A percentile compares a stretch with the other conserved stretches of the same genome.
Evolutionary conservation across 108 stramenopile species (phyloP).

Genomic region (Cyclostephanos tholiformis): DNA sequence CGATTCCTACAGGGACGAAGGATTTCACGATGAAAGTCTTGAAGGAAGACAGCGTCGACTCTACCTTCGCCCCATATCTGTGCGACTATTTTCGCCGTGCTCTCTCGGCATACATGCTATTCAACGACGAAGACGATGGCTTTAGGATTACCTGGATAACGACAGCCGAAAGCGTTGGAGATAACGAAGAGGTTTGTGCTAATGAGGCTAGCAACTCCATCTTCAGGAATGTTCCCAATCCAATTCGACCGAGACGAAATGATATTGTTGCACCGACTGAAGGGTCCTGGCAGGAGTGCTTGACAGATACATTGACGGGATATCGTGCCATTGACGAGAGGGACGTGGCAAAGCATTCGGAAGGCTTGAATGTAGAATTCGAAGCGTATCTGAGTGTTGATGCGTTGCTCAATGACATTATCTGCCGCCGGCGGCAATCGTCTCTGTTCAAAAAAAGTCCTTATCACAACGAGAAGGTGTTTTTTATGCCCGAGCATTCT

Average conservation of each 20-base stretch:
- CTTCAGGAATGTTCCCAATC: slow-evolving; percentile 1
- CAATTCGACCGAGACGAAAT: slow-evolving; percentile 28
- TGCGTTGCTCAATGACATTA: slow-evolving; percentile 54
- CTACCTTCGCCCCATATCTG: neutral
- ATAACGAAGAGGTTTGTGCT: neutral
- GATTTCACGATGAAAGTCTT: neutral
- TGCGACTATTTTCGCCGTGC: slow-evolving; percentile 15
- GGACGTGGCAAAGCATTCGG: neutral
- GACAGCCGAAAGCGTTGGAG: neutral
- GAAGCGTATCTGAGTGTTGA: slow-evolving; percentile 63
- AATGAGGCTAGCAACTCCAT: neutral
- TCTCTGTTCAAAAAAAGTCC: slow-evolving; percentile 32
- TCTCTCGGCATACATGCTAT: slow-evolving; percentile 57
- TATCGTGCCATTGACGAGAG: neutral
- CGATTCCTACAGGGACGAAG: slow-evolving; percentile 29
- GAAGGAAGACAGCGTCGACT: neutral
- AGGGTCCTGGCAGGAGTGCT: slow-evolving; percentile 40
- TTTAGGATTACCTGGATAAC: slow-evolving; percentile 72
- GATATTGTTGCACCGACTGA: slow-evolving; percentile 40
- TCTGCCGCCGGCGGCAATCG: slow-evolving; percentile 40
- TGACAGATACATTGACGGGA: slow-evolving; percentile 33
- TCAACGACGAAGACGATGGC: slow-evolving; percentile 77
- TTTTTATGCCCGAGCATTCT: slow-evolving; percentile 53
- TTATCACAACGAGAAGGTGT: slow-evolving; percentile 29
- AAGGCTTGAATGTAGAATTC: slow-evolving; percentile 36